Conservation (phyloP, 345 rosid genomes). For the Eucalyptus paniculata region DNA sequence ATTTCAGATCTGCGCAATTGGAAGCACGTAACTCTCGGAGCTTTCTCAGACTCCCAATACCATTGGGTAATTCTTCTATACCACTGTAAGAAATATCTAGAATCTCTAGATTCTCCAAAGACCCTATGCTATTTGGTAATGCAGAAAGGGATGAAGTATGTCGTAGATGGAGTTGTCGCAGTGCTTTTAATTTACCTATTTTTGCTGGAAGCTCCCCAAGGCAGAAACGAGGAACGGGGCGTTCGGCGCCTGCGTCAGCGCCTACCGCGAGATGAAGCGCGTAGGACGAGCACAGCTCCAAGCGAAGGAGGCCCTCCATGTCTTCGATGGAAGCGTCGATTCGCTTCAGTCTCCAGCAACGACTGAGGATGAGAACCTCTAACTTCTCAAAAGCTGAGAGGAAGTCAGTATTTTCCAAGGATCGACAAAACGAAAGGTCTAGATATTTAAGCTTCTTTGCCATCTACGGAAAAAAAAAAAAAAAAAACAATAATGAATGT, state of each 20-base stretch:
- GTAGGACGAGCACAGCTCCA: accelerated
- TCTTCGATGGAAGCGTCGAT: background rate
- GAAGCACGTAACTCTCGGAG: background rate
- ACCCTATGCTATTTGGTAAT: background rate
- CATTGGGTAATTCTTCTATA: background rate
- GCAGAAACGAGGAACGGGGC: background rate
- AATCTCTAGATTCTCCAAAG: too few species aligned
- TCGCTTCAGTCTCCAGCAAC: accelerated
- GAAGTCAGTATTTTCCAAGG: background rate
- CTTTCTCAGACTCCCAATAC: background rate
- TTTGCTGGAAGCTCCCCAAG: background rate
- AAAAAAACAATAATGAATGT: background rate
- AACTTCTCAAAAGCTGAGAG: background rate
- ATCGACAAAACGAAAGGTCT: accelerated
- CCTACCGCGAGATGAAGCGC: too few species aligned
- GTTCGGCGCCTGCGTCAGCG: too few species aligned
- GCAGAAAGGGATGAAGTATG: accelerated
- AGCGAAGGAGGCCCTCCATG: background rate
- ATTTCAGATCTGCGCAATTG: accelerated
- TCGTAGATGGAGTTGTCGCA: accelerated
- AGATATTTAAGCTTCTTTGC: background rate
- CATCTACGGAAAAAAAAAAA: background rate
- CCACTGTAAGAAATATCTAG: accelerated
- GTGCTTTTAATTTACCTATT: background rate
- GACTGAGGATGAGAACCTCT: accelerated